Evolutionary conservation across 345 rosid genomes (phyloP).

Genomic region (Euphorbia peplus): DNA sequence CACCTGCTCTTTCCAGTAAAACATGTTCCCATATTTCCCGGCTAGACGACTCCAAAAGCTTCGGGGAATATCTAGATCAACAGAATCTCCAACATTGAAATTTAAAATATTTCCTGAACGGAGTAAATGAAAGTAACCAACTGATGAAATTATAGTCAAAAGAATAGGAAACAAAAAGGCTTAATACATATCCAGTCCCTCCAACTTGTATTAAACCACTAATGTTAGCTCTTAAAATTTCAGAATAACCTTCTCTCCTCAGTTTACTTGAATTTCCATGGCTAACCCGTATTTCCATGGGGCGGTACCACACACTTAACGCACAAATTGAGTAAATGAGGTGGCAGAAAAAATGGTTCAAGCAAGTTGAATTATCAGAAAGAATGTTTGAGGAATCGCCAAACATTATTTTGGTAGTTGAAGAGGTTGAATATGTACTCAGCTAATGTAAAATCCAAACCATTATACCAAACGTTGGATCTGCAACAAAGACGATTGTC

Average conservation of each 20-base stretch:
- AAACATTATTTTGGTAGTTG: too few relatives aligned
- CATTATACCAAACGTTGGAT: slow-evolving; percentile 74
- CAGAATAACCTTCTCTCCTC: too few relatives aligned
- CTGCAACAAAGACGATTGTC: slow-evolving; percentile 86
- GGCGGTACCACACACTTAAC: too few relatives aligned
- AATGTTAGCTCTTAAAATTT: too few relatives aligned
- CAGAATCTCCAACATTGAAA: slow-evolving; percentile 75
- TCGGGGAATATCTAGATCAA: slow-evolving; percentile 77
- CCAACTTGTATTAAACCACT: too few relatives aligned
- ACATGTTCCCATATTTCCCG: slow-evolving; percentile 60
- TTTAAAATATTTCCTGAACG: slow-evolving; percentile 68
- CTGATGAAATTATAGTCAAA: slow-evolving; percentile 1
- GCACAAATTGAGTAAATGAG: too few relatives aligned
- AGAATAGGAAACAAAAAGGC: slow-evolving; percentile 2
- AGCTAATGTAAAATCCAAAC: not conserved
- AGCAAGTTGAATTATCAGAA: too few relatives aligned
- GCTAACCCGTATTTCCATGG: too few relatives aligned
- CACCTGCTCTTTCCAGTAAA: slow-evolving; percentile 89
- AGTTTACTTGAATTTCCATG: too few relatives aligned
- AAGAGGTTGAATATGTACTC: too few relatives aligned
- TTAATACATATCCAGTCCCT: not conserved
- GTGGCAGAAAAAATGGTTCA: too few relatives aligned
- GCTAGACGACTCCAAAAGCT: slow-evolving; percentile 87
- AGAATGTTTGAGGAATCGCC: too few relatives aligned
- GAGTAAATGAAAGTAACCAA: slow-evolving; percentile 13